Evolutionary conservation across 164 flowering plant genomes (phyloP).

Genomic region (Saururus chinensis): DNA sequence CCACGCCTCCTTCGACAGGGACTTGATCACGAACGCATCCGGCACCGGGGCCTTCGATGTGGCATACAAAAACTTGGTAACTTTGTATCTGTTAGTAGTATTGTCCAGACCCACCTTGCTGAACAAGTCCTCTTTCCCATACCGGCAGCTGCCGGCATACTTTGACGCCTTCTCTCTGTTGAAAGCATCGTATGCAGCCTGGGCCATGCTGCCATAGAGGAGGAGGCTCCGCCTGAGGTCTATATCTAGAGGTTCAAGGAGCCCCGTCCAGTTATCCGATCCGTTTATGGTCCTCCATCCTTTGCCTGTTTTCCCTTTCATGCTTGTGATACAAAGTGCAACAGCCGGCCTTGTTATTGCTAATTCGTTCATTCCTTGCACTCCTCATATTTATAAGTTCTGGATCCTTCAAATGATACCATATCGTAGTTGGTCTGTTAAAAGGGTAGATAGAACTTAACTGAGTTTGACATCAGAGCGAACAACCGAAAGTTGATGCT

Average conservation of each 20-base stretch:
- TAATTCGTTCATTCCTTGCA: background rate
- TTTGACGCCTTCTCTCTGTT: conserved; percentile 24
- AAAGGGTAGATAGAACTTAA: background rate
- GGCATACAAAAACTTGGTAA: conserved; percentile 37
- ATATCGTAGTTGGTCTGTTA: too few relatives aligned
- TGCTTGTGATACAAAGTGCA: background rate
- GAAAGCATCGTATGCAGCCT: conserved; percentile 34
- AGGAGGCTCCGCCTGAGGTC: conserved; percentile 43
- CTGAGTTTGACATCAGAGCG: background rate
- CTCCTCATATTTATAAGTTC: background rate
- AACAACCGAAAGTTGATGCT: background rate
- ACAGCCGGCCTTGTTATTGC: background rate
- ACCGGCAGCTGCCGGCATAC: conserved; percentile 30
- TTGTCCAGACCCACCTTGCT: conserved; percentile 17
- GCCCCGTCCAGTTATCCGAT: conserved; percentile 32
- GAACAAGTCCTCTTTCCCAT: conserved; percentile 19
- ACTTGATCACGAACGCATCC: conserved; percentile 24
- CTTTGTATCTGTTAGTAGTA: conserved; percentile 14
- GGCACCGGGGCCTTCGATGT: conserved; percentile 25
- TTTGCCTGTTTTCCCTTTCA: conserved; percentile 11
- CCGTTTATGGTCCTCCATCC: conserved; percentile 50
- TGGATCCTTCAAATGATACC: background rate
- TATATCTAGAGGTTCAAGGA: conserved; percentile 46
- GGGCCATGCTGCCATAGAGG: conserved; percentile 36
- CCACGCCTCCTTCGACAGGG: conserved; percentile 35